A percentile compares a stretch with the other conserved stretches of the same genome.
Conservation (phyloP, 495 filamentous ascomycete genomes). For the Penicillium pancosmium region DNA sequence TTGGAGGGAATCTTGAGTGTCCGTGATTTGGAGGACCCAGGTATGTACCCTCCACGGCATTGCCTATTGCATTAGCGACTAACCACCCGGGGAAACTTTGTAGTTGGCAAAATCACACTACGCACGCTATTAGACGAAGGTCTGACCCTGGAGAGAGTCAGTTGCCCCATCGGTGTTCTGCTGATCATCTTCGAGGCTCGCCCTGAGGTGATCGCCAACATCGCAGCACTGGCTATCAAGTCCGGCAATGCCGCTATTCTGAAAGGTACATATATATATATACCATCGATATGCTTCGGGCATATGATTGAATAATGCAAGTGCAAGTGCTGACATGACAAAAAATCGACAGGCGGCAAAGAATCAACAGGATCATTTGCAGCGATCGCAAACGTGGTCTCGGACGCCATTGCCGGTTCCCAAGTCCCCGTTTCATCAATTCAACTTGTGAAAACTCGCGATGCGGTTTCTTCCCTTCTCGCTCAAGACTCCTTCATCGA, state of each 20-base stretch:
- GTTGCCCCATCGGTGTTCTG: conserved; percentile 93
- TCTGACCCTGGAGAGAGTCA: conserved; percentile 79
- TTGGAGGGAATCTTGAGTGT: conserved; percentile 93
- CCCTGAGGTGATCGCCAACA: conserved; percentile 98
- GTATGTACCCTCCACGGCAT: conserved; percentile 52
- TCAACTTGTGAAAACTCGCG: conserved; percentile 89
- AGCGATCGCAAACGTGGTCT: conserved; percentile 85
- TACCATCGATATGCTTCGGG: too few species aligned
- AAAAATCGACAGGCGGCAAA: conserved; percentile 67
- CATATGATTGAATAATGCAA: too few species aligned
- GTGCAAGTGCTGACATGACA: too few species aligned
- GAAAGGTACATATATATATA: too few species aligned
- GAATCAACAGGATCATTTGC: conserved; percentile 93
- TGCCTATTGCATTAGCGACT: not conserved
- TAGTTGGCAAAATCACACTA: conserved; percentile 83
- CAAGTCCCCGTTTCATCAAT: conserved; percentile 82
- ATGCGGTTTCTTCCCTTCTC: conserved; percentile 83
- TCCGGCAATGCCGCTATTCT: conserved; percentile 97
- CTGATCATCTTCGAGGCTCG: conserved; percentile 98
- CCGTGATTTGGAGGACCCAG: conserved; percentile 80
- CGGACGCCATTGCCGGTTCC: conserved; percentile 72
- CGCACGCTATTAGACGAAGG: conserved; percentile 88
- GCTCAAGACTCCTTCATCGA: conserved; percentile 85
- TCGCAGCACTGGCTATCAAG: conserved; percentile 94
- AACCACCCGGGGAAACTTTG: conserved; percentile 1